A percentile compares a stretch with the other conserved stretches of the same genome.
Conservation (phyloP, 306 rosid genomes). For the Betula pendula region DNA sequence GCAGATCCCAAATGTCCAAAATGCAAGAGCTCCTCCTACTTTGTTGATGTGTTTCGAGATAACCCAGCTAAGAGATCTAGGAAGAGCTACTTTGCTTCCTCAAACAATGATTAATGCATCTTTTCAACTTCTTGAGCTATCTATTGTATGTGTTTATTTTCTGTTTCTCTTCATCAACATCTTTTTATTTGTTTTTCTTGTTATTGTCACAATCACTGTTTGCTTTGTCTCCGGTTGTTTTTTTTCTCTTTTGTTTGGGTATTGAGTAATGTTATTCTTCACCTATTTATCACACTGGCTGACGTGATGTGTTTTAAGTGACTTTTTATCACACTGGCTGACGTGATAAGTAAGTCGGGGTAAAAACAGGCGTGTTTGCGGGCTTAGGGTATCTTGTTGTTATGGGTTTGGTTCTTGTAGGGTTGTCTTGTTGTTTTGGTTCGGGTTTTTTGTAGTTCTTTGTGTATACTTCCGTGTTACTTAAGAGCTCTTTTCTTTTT, state of each 20-base stretch:
- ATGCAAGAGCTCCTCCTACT: conserved; percentile 6
- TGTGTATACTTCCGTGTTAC: no score
- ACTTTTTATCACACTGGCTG: no score
- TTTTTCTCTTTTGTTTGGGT: background rate
- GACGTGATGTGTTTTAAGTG: no score
- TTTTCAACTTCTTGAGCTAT: background rate
- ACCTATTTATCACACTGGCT: no score
- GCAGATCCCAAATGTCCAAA: conserved; percentile 29
- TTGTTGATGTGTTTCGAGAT: conserved; percentile 14
- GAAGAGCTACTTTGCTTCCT: background rate
- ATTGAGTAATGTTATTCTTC: background rate
- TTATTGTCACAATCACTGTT: background rate
- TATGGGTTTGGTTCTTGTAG: no score
- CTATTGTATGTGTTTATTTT: no score
- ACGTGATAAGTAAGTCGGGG: no score
- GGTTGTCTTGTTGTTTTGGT: no score
- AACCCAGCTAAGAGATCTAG: background rate
- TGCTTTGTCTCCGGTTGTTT: background rate
- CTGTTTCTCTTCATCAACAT: background rate
- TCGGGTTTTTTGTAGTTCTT: no score
- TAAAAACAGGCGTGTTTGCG: no score
- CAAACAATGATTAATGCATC: background rate
- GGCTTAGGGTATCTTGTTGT: no score
- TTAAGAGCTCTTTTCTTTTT: no score
- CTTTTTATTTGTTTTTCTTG: background rate